Conservation (phyloP, 2,329 filamentous ascomycete species). For the Hypoxylon sp. region DNA sequence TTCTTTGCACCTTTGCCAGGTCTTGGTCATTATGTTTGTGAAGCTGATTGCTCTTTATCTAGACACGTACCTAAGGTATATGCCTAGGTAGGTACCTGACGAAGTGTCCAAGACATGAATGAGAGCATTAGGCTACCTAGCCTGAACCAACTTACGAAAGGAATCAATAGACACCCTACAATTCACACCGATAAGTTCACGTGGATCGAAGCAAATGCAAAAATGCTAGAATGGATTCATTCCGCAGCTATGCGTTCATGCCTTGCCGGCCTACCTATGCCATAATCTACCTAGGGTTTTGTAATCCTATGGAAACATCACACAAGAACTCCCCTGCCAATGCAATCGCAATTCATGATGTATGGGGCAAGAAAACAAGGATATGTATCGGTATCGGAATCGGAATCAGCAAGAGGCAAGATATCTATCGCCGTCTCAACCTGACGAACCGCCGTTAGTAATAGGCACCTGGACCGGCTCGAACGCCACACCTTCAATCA, state of each 20-base stretch:
- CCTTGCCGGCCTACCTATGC: constrained; percentile 15
- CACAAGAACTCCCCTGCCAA: constrained; percentile 34
- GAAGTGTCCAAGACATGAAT: neutral
- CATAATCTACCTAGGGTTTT: constrained; percentile 22
- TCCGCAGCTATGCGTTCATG: constrained; percentile 15
- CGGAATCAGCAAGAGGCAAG: neutral
- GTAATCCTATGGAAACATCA: constrained; percentile 15
- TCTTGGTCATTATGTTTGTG: neutral
- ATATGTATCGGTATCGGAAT: constrained; percentile 29
- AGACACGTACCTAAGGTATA: too few relatives aligned
- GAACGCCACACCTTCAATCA: constrained; percentile 52
- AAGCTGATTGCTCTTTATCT: neutral
- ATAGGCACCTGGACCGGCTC: constrained; percentile 35
- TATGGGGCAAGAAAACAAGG: constrained; percentile 14
- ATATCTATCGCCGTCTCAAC: constrained; percentile 11
- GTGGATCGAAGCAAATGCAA: neutral
- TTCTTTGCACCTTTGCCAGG: neutral
- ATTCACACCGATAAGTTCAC: neutral
- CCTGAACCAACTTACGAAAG: neutral
- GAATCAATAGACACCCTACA: neutral
- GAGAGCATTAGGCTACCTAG: neutral
- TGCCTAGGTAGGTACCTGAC: too few relatives aligned
- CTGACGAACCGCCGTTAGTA: constrained; percentile 15
- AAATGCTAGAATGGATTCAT: constrained; percentile 15
- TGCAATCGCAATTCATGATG: constrained; percentile 30